Conservation (phyloP, 352 stramenopile species). For the Globisporangium parvum region DNA sequence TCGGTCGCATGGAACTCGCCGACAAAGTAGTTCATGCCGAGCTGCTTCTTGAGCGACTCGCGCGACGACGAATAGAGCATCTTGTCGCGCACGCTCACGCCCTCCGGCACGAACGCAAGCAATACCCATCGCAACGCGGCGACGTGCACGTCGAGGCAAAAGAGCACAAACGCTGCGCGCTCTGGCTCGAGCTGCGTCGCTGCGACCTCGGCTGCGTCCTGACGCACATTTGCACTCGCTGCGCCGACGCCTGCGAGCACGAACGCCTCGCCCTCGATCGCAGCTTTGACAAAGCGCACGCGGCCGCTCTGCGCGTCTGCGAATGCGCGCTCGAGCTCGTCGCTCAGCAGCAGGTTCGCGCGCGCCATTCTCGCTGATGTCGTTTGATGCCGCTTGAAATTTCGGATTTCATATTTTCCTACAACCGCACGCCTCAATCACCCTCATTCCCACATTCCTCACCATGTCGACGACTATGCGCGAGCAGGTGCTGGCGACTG, state of each 20-base stretch:
- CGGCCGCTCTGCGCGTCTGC: slow-evolving; percentile 61
- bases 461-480: too few species aligned
- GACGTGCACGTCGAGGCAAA: slow-evolving; percentile 71
- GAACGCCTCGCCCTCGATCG: slow-evolving; percentile 59
- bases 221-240: slow-evolving; percentile 33
- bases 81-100: slow-evolving; percentile 77
- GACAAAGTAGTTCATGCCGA: slow-evolving; percentile 88
- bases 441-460: too few species aligned
- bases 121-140: slow-evolving; percentile 72
- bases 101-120: slow-evolving; percentile 74
- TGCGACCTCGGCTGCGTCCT: slow-evolving; percentile 34
- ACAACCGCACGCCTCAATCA: too few species aligned
- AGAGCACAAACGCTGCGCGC: slow-evolving; percentile 67
- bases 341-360: slow-evolving; percentile 50
- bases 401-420: too few species aligned
- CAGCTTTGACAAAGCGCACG: slow-evolving; percentile 63
- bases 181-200: slow-evolving; percentile 20
- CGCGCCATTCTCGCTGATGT: slow-evolving; percentile 68
- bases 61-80: slow-evolving; percentile 91
- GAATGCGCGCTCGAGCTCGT: slow-evolving; percentile 65
- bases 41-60: slow-evolving; percentile 87
- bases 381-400: too few species aligned
- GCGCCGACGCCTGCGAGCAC: slow-evolving; percentile 33
- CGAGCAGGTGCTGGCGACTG: too few species aligned
- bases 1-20: slow-evolving; percentile 87